These are phyloP conservation scores for Polyporus arcularius DNA, from an alignment of 768 basidiomycete species.

Conservation along the genomic window DNA sequence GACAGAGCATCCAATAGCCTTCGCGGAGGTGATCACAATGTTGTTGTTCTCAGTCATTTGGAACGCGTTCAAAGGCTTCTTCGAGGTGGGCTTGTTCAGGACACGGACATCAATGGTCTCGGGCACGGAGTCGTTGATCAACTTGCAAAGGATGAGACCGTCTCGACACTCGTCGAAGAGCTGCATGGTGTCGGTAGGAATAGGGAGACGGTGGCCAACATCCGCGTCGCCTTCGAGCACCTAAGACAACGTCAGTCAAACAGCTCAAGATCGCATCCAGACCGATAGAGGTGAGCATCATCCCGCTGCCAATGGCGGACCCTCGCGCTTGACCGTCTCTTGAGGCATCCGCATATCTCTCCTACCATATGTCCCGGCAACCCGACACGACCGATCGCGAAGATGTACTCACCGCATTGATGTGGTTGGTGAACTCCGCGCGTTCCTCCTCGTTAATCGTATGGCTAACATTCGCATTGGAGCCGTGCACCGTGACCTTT, in stretches of 20 bases:
- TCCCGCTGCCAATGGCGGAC: no score
- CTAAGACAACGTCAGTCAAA: conserved; percentile 39
- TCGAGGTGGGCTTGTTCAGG: conserved; percentile 80
- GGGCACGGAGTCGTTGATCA: conserved; percentile 98
- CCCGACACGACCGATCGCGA: background rate
- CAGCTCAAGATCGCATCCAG: no score
- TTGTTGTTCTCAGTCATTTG: conserved; percentile 99
- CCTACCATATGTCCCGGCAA: no score
- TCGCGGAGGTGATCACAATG: conserved; percentile 97
- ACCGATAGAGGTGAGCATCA: no score
- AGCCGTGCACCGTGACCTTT: conserved; percentile 92
- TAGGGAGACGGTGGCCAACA: conserved; percentile 79
- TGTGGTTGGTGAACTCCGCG: conserved; percentile 96
- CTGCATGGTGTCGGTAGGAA: conserved; percentile 97
- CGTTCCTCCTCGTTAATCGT: conserved; percentile 98
- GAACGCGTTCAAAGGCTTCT: conserved; percentile 93
- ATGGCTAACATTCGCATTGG: conserved; percentile 93
- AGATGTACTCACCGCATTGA: conserved; percentile 72
- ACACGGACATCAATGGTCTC: conserved; percentile 99
- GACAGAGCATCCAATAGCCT: conserved; percentile 97
- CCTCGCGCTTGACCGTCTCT: no score
- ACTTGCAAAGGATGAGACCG: conserved; percentile 94
- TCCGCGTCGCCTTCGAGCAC: conserved; percentile 91
- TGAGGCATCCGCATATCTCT: no score
- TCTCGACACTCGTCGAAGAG: conserved; percentile 97